phyloP scores from a whole-genome alignment of 345 rosid species.

The Crucihimalaya himalaica region DNA sequence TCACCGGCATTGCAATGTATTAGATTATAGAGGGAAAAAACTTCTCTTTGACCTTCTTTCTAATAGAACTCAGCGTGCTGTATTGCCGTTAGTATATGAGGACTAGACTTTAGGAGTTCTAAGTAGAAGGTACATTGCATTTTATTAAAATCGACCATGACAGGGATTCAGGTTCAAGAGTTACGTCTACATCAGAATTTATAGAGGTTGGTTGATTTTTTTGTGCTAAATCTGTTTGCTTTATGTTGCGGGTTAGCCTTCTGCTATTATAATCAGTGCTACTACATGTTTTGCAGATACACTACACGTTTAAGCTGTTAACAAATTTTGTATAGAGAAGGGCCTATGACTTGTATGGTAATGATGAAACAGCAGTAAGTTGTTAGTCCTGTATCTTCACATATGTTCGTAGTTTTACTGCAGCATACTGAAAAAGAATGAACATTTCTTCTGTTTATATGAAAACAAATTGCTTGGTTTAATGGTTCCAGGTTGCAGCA shows the following conservation, averaged over 20 bases:
- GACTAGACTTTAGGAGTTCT: not conserved
- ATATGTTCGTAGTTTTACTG: too few relatives aligned
- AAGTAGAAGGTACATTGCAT: not conserved
- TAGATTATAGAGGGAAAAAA: too few relatives aligned
- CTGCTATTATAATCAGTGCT: not conserved
- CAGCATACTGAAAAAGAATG: too few relatives aligned
- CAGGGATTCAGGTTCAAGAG: constrained; percentile 30
- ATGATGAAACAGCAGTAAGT: constrained; percentile 76
- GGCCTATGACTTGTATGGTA: constrained; percentile 67
- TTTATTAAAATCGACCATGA: not conserved
- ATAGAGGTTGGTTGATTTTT: constrained; percentile 54
- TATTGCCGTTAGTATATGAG: not conserved
- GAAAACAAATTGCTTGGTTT: too few relatives aligned
- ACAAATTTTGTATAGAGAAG: constrained; percentile 67
- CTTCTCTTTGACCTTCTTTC: too few relatives aligned
- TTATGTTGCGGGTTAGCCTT: constrained; percentile 5
- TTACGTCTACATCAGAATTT: constrained; percentile 49
- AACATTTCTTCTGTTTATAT: too few relatives aligned
- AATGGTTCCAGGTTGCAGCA: too few relatives aligned
- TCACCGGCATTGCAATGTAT: not conserved
- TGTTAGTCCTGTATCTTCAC: constrained; percentile 21
- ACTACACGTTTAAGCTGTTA: constrained; percentile 77
- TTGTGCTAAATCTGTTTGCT: constrained; percentile 10
- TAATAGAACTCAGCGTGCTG: too few relatives aligned
- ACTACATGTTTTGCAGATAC: constrained; percentile 50